Base-by-base conservation (phyloP, 148 eudicot genomes). In the Camellia granthamiana region DNA sequence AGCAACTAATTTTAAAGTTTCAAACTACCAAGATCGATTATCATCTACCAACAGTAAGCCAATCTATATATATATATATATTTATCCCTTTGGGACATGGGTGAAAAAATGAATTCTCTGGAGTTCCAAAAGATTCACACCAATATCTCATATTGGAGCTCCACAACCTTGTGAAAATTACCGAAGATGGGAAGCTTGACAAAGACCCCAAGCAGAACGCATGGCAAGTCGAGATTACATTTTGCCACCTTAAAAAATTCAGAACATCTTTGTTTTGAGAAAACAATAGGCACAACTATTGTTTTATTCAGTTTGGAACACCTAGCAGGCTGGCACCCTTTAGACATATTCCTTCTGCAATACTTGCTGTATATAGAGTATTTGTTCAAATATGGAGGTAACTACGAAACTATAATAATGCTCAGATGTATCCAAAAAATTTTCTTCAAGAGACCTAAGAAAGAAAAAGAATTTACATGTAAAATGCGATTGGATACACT, bases 61-160 rank as follows among this genome's bases (percentile, higher is more conserved):
- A 72, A 71, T 16, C 38, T 71, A 19, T 11, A 91, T 94, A 87
- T 80, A 84, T 92, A 30, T n/a, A 60, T 60, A 15, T 60, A 15
- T n/a, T 16, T 60, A 15, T 16, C 64, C 8, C 5, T 7, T 60
- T 0, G 19, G 3, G 64, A 60, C 21, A 60, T n/a, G 18, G 21
- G 5, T 60, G 64, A 2, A n/a, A 60, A 16, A 15, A 71, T 13
- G 46, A 52, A 52, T 52, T 14, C 60, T 21, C 9, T 5, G 6
- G 75, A 52, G 30, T 60, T 23, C 18, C 43, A 2, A 51, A 19
- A 23, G 15, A 52, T 72, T 72, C 43, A 52, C 59, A 5, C 42
- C 58, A 5, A 72, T 23, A 72, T 56, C 60, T 59, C 62, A 6
- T 55, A 10, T 13, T 16, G 6, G 62, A 16, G 62, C 19, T 55